These are phyloP conservation scores for Adansonia digitata DNA, from an alignment of 345 rosid genomes.

Conservation along the genomic window DNA sequence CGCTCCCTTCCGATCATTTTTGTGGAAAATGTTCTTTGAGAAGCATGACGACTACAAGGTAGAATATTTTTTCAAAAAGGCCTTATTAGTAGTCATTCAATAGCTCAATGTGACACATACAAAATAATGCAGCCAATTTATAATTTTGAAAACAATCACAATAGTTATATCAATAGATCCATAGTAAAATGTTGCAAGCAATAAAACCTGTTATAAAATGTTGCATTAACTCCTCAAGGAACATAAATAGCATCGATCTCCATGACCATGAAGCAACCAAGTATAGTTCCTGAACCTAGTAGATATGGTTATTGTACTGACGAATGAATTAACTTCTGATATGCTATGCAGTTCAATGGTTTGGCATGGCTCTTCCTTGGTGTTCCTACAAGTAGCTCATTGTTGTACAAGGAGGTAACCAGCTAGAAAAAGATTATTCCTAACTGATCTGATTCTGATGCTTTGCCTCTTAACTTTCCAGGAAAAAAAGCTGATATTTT, in stretches of 20 bases:
- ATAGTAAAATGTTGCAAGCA: not conserved
- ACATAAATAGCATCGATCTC: not conserved
- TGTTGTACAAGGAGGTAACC: slow-evolving; percentile 78
- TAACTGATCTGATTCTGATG: too few relatives aligned
- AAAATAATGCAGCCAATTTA: not conserved
- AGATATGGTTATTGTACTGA: not conserved
- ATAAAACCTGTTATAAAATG: too few relatives aligned
- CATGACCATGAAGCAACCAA: too few relatives aligned
- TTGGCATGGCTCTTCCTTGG: slow-evolving; percentile 94
- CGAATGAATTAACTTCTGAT: not conserved
- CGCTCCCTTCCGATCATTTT: too few relatives aligned
- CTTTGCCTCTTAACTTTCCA: too few relatives aligned
- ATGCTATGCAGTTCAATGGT: slow-evolving; percentile 47
- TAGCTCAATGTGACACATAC: not conserved
- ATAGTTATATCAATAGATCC: not conserved
- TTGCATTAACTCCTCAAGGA: not conserved
- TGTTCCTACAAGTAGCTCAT: slow-evolving; percentile 75
- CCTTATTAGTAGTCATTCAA: too few relatives aligned
- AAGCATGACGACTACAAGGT: slow-evolving; percentile 76
- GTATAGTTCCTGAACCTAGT: not conserved
- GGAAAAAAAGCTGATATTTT: not conserved
- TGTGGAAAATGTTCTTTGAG: too few relatives aligned
- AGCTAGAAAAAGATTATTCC: not conserved
- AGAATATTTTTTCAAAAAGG: too few relatives aligned
- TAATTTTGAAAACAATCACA: not conserved